These are phyloP conservation scores for Colletotrichum godetiae DNA, from an alignment of 2,329 filamentous ascomycete species.

Conservation along the genomic window DNA sequence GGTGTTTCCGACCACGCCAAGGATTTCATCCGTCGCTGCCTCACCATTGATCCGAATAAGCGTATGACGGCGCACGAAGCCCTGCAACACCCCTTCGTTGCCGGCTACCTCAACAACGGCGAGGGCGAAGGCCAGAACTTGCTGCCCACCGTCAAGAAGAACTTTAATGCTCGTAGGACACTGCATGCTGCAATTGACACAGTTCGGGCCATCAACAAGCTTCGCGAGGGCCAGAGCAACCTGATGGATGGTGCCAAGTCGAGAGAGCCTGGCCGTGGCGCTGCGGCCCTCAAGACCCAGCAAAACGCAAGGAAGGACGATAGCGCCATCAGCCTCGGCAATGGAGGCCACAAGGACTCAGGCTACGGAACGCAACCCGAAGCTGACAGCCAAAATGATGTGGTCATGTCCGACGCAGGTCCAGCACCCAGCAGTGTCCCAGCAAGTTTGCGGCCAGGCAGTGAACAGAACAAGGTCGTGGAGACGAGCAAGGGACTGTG, in stretches of 20 bases:
- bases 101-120: conserved; percentile 60
- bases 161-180: conserved; percentile 77
- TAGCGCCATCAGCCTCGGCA: conserved; percentile 54
- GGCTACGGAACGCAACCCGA: conserved; percentile 59
- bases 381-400: conserved; percentile 50
- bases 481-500: conserved; percentile 74
- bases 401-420: conserved; percentile 60
- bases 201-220: conserved; percentile 77
- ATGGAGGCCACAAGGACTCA: conserved; percentile 53
- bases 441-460: conserved; percentile 65
- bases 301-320: conserved; percentile 53
- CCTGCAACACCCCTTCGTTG: conserved; percentile 74
- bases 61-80: conserved; percentile 93
- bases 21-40: conserved; percentile 90
- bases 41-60: conserved; percentile 87
- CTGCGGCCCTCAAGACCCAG: conserved; percentile 38
- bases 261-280: conserved; percentile 59
- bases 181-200: conserved; percentile 78
- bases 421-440: conserved; percentile 53
- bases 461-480: conserved; percentile 66
- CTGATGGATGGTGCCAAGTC: conserved; percentile 72
- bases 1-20: conserved; percentile 87
- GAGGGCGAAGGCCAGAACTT: conserved; percentile 68
- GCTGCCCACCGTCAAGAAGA: conserved; percentile 77
- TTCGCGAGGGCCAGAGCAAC: conserved; percentile 70